Evolutionary conservation across 176 grass and related monocot species (phyloP).

Genomic region (Aegilops tauschii): DNA sequence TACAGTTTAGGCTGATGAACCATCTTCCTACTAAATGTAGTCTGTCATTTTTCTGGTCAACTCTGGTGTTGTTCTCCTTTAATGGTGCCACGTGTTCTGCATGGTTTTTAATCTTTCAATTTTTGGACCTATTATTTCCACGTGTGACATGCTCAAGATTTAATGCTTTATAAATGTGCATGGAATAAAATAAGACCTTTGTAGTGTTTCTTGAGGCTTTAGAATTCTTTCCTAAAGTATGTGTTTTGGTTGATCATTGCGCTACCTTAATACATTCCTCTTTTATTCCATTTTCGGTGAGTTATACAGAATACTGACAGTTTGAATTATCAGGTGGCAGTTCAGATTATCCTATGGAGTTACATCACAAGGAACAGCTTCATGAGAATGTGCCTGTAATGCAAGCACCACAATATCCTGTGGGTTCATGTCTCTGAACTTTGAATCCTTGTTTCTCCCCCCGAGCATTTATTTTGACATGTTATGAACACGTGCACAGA

Average conservation of each 20-base stretch:
- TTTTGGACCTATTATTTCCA: constrained; percentile 27
- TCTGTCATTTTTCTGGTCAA: background rate
- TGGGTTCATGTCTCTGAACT: constrained; percentile 44
- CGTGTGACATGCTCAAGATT: background rate
- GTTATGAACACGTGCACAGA: constrained; percentile 43
- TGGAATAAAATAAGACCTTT: background rate
- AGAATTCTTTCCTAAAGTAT: constrained; percentile 11
- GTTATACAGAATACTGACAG: constrained; percentile 1
- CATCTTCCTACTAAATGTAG: background rate
- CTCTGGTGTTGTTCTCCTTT: background rate
- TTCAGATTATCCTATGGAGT: constrained; percentile 83
- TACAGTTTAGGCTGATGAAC: background rate
- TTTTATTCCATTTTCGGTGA: background rate
- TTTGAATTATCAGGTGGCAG: constrained; percentile 55
- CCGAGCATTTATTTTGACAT: constrained; percentile 30
- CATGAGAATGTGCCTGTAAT: constrained; percentile 84
- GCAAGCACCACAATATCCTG: constrained; percentile 81
- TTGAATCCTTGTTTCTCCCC: constrained; percentile 10
- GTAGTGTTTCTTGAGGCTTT: constrained; percentile 9
- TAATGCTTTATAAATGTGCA: background rate
- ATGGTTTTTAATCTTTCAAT: background rate
- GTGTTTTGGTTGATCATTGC: constrained; percentile 3
- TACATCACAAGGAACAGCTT: constrained; percentile 97
- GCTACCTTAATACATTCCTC: background rate
- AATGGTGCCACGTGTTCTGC: background rate